Base-by-base conservation (phyloP, 352 stramenopile genomes). In the Phytophthora pistaciae region DNA sequence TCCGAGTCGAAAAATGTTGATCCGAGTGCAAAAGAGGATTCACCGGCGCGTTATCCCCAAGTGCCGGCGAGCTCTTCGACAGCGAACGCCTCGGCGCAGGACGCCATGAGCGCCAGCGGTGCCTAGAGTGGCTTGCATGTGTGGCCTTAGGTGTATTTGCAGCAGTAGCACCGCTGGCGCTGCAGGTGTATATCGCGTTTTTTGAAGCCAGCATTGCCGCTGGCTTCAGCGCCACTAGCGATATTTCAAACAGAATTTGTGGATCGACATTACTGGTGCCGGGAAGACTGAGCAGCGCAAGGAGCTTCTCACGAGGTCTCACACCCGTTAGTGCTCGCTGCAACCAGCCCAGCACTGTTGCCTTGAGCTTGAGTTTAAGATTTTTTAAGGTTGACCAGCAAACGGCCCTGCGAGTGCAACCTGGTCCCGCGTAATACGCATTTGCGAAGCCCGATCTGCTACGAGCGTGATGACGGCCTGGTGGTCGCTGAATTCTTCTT, bases 381-480 rank as follows among this genome's bases (percentile, higher is more conserved):
- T 16, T 49, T 1, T 49, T 49, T 49, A 16, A 49, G 23, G 7
- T 49, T 49, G 18, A 16, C 18, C 42, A 21, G 14, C 5, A 21
- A 49, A 23, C 11, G 38, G 38, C 14, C 11, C 14, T 21, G 16
- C 42, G 42, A 49, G 42, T 49, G 42, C 42, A 49, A 18, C 36
- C 36, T 42, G 36, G 36, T 44, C n/a, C 36, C 36, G 36, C 42
- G 60, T 67, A 60, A 55, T 60, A 60, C 53, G 9, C 46, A n/a
- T 42, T 42, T 25, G 42, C 23, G 5, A 25, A 52, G 57, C 38
- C 38, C 38, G 38, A 38, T 63, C 63, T 33, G 29, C 29, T 33
- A 7, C 29, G 29, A 33, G 29, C 29, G 29, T 69, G 66, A 73
- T 73, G 60, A 73, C 56, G 66, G 31, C 44, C 42, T 54, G 5